Conservation (phyloP, 495 filamentous ascomycete genomes). For the Trichoderma erinaceum region DNA sequence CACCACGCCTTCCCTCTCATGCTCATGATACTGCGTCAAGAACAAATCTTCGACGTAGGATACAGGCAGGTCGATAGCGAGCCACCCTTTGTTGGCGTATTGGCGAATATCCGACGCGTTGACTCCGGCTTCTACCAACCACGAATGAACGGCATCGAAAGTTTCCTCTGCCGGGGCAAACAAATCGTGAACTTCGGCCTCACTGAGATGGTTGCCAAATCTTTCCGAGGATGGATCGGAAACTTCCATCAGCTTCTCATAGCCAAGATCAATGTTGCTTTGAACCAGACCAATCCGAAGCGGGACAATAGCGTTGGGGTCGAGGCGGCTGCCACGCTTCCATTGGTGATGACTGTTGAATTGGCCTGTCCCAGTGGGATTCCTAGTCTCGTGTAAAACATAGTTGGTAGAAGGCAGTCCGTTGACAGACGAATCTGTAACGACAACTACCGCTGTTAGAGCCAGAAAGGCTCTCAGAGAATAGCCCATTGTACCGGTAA, state of each 20-base stretch:
- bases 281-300: constrained; percentile 11
- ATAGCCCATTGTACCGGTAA: not conserved
- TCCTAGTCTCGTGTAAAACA: not conserved
- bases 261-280: constrained; percentile 21
- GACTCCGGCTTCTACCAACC: constrained; percentile 48
- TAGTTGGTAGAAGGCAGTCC: constrained; percentile 2
- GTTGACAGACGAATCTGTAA: not conserved
- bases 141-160: constrained; percentile 40
- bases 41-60: constrained; percentile 50
- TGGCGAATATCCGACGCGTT: not conserved
- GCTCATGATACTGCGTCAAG: constrained; percentile 50
- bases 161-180: constrained; percentile 42
- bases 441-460: not conserved
- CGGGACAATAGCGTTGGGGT: not conserved
- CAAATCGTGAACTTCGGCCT: constrained; percentile 44
- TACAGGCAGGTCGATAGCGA: constrained; percentile 42
- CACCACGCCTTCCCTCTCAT: constrained; percentile 21
- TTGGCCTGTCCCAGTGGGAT: not conserved
- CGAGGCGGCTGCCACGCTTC: not conserved
- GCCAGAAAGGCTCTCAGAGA: not conserved
- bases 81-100: constrained; percentile 1
- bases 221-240: constrained; percentile 57
- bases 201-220: constrained; percentile 49
- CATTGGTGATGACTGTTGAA: not conserved
- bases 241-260: constrained; percentile 30